Percentiles rank a stretch among this genome's conserved stretches.
phyloP scores from a whole-genome alignment of 2,329 filamentous ascomycete species.

The Aspergillus aculeatus region DNA sequence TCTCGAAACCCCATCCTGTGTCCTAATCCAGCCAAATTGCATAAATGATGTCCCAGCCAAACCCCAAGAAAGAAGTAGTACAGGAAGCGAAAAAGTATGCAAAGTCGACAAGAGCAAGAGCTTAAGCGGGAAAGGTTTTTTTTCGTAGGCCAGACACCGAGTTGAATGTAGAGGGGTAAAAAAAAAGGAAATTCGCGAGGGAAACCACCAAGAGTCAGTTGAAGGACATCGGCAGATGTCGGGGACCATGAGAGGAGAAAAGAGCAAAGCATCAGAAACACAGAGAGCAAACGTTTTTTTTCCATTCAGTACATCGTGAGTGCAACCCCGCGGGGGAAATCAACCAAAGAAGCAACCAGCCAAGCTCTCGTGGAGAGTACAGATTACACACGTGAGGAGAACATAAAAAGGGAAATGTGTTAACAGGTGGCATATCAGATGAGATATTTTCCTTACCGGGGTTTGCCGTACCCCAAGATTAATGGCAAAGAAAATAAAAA shows the following conservation, averaged over 20 bases:
- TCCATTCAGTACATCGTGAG: conserved; percentile 39
- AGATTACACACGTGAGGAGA: conserved; percentile 42
- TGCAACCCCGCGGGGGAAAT: conserved; percentile 27
- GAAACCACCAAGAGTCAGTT: conserved; percentile 19
- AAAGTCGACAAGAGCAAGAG: conserved; percentile 23
- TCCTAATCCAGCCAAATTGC: conserved; percentile 25
- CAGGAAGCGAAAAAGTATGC: conserved; percentile 24
- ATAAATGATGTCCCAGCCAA: conserved; percentile 23
- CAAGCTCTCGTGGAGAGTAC: conserved; percentile 42
- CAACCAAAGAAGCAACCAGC: conserved; percentile 29
- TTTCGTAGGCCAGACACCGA: conserved; percentile 18
- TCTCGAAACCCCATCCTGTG: conserved; percentile 16
- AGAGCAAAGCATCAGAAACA: conserved; percentile 17
- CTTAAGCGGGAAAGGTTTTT: conserved; percentile 18
- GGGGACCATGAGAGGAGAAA: conserved; percentile 20
- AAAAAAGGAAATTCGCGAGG: conserved; percentile 19
- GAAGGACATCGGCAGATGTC: conserved; percentile 20
- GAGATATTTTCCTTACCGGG: conserved; percentile 12
- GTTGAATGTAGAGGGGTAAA: conserved; percentile 19
- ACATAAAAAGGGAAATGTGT: conserved; percentile 18
- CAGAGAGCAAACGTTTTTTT: conserved; percentile 28
- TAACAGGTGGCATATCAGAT: conserved; percentile 17
- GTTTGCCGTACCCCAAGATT: conserved; percentile 10
- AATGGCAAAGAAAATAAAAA: conserved; percentile 28
- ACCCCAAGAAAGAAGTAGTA: conserved; percentile 27